A percentile compares a stretch with the other conserved stretches of the same genome.
These are phyloP conservation scores for Lichtheimia ornata DNA, from an alignment of 371 early-diverging fungal genomes.

Conservation along the genomic window DNA sequence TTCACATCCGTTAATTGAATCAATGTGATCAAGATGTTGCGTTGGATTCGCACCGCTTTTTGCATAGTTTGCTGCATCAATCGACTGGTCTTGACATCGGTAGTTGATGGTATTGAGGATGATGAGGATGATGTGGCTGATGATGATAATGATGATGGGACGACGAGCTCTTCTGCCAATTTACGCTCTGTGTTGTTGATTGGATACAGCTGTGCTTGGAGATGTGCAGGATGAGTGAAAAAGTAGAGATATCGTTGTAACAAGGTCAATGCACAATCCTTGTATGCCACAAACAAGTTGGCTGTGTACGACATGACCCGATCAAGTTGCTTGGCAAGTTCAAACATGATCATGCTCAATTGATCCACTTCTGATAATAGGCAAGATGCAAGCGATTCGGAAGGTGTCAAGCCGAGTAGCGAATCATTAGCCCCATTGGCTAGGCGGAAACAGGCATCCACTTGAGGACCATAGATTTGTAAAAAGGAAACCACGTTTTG, in stretches of 20 bases:
- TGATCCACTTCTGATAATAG: slow-evolving; percentile 41
- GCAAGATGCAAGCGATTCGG: slow-evolving; percentile 37
- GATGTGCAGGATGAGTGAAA: slow-evolving; percentile 43
- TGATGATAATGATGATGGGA: slow-evolving; percentile 3
- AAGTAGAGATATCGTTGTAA: slow-evolving; percentile 44
- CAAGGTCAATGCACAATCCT: slow-evolving; percentile 32
- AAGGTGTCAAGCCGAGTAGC: slow-evolving; percentile 27
- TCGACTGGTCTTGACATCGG: slow-evolving; percentile 16
- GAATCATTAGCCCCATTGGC: slow-evolving; percentile 30
- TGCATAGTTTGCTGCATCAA: slow-evolving; percentile 18
- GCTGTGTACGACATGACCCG: slow-evolving; percentile 21
- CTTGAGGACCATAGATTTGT: slow-evolving; percentile 44
- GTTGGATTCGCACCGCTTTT: slow-evolving; percentile 18
- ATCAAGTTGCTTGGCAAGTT: slow-evolving; percentile 25
- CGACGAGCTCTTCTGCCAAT: slow-evolving; percentile 21
- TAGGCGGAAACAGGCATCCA: slow-evolving; percentile 31
- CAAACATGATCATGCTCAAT: slow-evolving; percentile 38
- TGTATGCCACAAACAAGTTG: slow-evolving; percentile 33
- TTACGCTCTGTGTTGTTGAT: slow-evolving; percentile 32
- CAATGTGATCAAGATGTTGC: slow-evolving; percentile 23
- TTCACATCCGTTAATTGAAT: slow-evolving; percentile 26
- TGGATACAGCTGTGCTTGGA: slow-evolving; percentile 47
- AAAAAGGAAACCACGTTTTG: slow-evolving; percentile 23
- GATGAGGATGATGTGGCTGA: background rate
- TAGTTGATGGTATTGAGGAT: background rate